phyloP scores from a whole-genome alignment of 768 basidiomycete genomes.

The Pholiota microspora region DNA sequence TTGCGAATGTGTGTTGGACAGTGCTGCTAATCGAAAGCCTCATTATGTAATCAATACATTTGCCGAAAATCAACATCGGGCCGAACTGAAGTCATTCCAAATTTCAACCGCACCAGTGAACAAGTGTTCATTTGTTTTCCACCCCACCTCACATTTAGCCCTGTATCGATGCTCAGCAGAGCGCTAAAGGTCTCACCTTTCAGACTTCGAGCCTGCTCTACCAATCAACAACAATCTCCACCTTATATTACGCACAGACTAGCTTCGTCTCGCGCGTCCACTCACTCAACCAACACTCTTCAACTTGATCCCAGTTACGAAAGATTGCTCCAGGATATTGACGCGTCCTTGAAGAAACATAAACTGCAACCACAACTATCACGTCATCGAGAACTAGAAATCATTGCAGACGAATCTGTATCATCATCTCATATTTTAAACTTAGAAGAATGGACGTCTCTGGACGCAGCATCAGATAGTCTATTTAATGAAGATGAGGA shows the following conservation, averaged over 20 bases:
- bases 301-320: constrained; percentile 66
- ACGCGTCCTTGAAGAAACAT: constrained; percentile 55
- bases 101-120: too few relatives aligned
- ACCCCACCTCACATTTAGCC: neutral
- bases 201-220: neutral
- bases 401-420: constrained; percentile 18
- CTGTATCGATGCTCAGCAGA: neutral
- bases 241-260: constrained; percentile 8
- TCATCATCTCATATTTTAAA: constrained; percentile 6
- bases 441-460: constrained; percentile 20
- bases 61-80: too few relatives aligned
- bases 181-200: neutral
- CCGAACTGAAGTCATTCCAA: constrained; percentile 3
- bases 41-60: too few relatives aligned
- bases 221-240: neutral
- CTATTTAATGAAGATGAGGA: constrained; percentile 28
- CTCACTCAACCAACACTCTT: constrained; percentile 56
- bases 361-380: constrained; percentile 21
- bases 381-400: constrained; percentile 53
- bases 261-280: constrained; percentile 23
- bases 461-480: constrained; percentile 28
- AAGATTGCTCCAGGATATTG: constrained; percentile 62
- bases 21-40: too few relatives aligned
- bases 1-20: too few relatives aligned
- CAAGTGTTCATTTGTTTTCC: neutral